phyloP scores from a whole-genome alignment of 495 filamentous ascomycete species.

The Hypoxylon intermedium region DNA sequence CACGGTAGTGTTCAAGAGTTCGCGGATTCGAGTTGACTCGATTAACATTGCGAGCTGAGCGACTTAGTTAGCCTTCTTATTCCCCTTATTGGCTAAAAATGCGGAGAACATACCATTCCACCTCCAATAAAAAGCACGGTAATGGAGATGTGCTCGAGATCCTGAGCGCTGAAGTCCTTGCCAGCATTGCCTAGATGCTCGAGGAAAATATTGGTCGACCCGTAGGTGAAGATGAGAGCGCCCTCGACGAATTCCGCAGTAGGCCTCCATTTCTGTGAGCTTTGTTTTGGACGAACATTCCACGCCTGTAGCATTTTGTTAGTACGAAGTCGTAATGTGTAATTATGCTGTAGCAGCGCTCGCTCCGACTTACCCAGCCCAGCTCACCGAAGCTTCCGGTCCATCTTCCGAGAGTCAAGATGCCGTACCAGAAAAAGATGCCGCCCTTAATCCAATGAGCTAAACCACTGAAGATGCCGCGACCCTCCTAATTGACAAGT shows the following conservation, averaged over 20 bases:
- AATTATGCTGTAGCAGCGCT: constrained; percentile 1
- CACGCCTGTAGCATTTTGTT: constrained; percentile 65
- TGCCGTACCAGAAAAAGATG: constrained; percentile 95
- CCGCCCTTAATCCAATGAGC: constrained; percentile 96
- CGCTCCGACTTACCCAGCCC: constrained; percentile 70
- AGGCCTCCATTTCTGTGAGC: constrained; percentile 69
- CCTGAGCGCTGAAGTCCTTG: constrained; percentile 72
- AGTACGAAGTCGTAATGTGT: constrained; percentile 7
- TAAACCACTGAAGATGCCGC: constrained; percentile 78
- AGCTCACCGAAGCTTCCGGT: constrained; percentile 88
- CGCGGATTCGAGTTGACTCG: constrained; percentile 74
- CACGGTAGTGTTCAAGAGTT: constrained; percentile 72
- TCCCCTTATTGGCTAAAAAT: background rate
- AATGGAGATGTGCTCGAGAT: constrained; percentile 93
- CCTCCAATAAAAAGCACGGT: constrained; percentile 94
- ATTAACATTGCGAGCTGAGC: constrained; percentile 86
- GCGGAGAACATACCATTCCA: constrained; percentile 70
- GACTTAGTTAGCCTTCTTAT: constrained; percentile 31
- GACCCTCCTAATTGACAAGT: constrained; percentile 53
- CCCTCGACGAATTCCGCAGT: constrained; percentile 90
- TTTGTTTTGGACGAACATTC: constrained; percentile 78
- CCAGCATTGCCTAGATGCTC: constrained; percentile 83
- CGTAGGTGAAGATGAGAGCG: constrained; percentile 86
- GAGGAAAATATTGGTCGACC: constrained; percentile 87
- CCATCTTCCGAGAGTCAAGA: constrained; percentile 88